These are phyloP conservation scores for Alnus glutinosa DNA, from an alignment of 306 rosid genomes.

Conservation along the genomic window DNA sequence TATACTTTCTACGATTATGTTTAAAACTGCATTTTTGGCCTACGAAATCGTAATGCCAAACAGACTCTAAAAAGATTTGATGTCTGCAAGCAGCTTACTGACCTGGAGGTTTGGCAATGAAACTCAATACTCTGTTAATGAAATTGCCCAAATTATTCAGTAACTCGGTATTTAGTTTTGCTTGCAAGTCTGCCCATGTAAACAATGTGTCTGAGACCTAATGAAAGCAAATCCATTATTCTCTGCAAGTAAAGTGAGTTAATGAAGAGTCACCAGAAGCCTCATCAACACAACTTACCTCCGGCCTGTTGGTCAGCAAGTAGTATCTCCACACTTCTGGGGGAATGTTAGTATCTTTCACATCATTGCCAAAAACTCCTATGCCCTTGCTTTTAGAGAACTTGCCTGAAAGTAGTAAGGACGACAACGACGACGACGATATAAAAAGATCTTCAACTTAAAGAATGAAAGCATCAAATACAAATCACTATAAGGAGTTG, in stretches of 20 bases:
- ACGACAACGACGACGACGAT: constrained; percentile 8
- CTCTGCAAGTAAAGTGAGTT: constrained; percentile 1
- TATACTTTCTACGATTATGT: no score
- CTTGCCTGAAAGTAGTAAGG: constrained; percentile 58
- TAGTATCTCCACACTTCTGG: constrained; percentile 99
- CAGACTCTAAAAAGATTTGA: neutral
- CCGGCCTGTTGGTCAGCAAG: constrained; percentile 92
- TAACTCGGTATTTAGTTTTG: constrained; percentile 84
- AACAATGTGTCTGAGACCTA: constrained; percentile 93
- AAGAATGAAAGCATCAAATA: constrained; percentile 10
- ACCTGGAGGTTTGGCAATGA: constrained; percentile 98
- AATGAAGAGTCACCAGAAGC: constrained; percentile 12
- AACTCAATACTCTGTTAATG: constrained; percentile 86
- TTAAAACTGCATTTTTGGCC: no score
- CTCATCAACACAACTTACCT: constrained; percentile 51
- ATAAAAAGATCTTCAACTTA: constrained; percentile 1
- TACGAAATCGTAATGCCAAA: no score
- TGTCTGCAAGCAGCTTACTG: constrained; percentile 27
- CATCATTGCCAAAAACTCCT: constrained; percentile 96
- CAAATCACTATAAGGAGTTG: neutral
- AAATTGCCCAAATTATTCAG: constrained; percentile 94
- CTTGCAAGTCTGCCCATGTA: constrained; percentile 92
- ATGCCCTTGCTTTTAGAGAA: constrained; percentile 94
- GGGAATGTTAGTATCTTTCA: constrained; percentile 86
- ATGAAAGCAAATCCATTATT: constrained; percentile 18